Evolutionary conservation across 164 flowering plant species (phyloP), one percentile per base, ranked within the genome.

Genomic region (Tetracentron sinense): DNA sequence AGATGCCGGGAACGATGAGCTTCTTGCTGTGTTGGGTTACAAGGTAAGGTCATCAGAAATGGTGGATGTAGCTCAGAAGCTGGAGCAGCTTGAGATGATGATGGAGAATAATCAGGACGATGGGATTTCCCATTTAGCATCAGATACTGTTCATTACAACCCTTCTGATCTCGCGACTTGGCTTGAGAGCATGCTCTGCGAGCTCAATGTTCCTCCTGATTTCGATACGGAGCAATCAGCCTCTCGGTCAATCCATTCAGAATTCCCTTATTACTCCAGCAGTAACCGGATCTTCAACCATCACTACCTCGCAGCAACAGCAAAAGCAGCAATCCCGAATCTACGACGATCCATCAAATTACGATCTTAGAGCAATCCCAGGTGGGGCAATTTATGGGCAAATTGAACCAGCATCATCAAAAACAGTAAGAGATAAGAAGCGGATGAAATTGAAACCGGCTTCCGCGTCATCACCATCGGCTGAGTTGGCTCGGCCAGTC

Each of bases 41-140:
- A 85, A 85, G 63, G 91, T 92, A 16, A 74, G 75, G 60, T 64
- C 86, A 0, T 82, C 98, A 1, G 96, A 88, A 51, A 90, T 92
- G 98, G 87, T 84, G 1, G 87, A 85, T 4, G 90, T 92, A 0
- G 98, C 95, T 6, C 84, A 75, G 61, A 88, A 85, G 73, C 78
- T 92, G 10, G 88, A 92, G 72, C 91, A 84, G 78, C 73, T 92
- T 4, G 96, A 90, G 66, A 77, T 78, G 83, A 89, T 69, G 3
- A 75, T 92, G 78, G 84, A 78, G 0, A 60, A 61, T 15, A 76
- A 77, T 56, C 78, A 75, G 11, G 85, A 81, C 35, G 89, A 87
- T 46, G 85, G 77, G 1, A 38, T 83, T 20, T 73, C 88, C 3
- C 84, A 83, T 19, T 76, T 90, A 0, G 63, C 81, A 3, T 73